These are phyloP conservation scores for Candida taoyuanica DNA, from an alignment of 805 yeast species.

Conservation along the genomic window DNA sequence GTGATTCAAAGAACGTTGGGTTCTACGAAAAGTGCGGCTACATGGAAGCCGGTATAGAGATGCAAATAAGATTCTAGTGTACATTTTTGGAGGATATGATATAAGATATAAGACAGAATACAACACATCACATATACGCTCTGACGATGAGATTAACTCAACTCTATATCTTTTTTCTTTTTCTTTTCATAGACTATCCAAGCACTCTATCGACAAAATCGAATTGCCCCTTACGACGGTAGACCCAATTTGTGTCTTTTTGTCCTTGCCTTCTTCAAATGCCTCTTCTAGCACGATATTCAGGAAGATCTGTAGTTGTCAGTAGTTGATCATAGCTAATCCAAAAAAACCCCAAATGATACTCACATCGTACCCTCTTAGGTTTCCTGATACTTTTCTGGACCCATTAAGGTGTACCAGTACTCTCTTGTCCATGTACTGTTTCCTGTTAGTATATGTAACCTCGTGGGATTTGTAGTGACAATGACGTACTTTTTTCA, in stretches of 20 bases:
- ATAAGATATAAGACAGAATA: too few relatives aligned
- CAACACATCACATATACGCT: too few relatives aligned
- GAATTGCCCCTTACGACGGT: constrained; percentile 77
- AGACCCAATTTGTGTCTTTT: constrained; percentile 57
- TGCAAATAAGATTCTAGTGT: constrained; percentile 46
- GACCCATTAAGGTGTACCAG: constrained; percentile 73
- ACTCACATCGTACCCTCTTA: constrained; percentile 71
- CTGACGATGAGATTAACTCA: too few relatives aligned
- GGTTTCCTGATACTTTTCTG: constrained; percentile 71
- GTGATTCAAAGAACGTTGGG: constrained; percentile 73
- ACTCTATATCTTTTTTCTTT: too few relatives aligned
- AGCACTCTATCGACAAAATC: constrained; percentile 59
- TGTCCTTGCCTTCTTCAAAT: constrained; percentile 48
- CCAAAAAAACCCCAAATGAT: neutral
- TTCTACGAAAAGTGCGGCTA: constrained; percentile 90
- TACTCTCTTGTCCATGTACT: constrained; percentile 78
- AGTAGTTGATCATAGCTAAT: neutral
- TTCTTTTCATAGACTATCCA: constrained; percentile 23
- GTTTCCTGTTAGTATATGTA: constrained; percentile 8
- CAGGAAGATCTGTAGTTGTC: constrained; percentile 45
- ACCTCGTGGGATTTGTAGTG: too few relatives aligned
- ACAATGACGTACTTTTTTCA: constrained; percentile 44
- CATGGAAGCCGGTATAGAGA: constrained; percentile 59
- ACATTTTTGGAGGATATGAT: neutral
- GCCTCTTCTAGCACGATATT: constrained; percentile 72